Conservation (phyloP, 176 grass and related monocot species). For the Canna indica region DNA sequence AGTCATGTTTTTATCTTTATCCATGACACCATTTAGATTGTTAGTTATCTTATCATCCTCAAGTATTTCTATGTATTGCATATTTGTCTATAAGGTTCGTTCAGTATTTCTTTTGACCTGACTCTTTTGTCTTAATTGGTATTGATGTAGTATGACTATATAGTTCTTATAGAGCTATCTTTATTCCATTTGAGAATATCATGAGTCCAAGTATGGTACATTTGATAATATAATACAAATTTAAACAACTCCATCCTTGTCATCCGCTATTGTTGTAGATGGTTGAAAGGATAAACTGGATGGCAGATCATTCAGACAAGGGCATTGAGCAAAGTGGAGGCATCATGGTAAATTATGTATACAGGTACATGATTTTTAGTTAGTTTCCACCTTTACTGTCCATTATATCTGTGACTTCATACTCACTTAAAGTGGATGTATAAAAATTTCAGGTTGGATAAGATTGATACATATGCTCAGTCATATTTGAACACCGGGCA, state of each 20-base stretch:
- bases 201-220: neutral
- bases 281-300: conserved; percentile 91
- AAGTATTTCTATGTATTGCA: neutral
- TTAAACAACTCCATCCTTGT: neutral
- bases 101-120: neutral
- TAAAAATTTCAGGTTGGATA: conserved; percentile 48
- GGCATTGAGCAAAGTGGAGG: conserved; percentile 95
- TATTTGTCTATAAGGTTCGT: neutral
- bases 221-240: neutral
- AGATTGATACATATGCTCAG: conserved; percentile 63
- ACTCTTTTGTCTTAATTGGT: neutral
- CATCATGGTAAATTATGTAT: conserved; percentile 98
- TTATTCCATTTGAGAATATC: neutral
- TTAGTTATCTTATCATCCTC: neutral
- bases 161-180: neutral
- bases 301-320: conserved; percentile 86
- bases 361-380: conserved; percentile 37
- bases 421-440: conserved; percentile 8
- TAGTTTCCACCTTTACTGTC: neutral
- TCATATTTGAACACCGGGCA: conserved; percentile 60
- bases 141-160: neutral
- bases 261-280: conserved; percentile 28
- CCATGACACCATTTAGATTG: neutral
- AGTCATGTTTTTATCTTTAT: neutral
- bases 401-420: conserved; percentile 7